phyloP scores from a whole-genome alignment of 805 yeast species.

The Suhomyces canberraensis region DNA sequence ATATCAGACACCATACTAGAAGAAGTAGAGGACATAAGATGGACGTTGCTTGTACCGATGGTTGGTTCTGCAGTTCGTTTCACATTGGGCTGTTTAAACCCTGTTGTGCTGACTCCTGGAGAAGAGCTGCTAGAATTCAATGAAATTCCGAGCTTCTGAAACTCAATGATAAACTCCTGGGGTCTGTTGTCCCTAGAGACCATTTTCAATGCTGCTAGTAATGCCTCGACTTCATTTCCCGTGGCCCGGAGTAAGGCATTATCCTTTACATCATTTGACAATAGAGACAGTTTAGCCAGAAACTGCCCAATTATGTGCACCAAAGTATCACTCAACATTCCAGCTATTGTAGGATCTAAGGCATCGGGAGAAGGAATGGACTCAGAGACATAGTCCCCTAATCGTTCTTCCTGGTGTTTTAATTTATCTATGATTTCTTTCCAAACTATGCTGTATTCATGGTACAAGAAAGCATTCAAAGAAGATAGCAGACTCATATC shows the following conservation, averaged over 20 bases:
- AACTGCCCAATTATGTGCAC: conserved; percentile 2
- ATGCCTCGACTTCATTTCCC: conserved; percentile 22
- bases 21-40: neutral
- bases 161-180: too few relatives aligned
- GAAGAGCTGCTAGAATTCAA: too few relatives aligned
- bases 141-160: conserved; percentile 8
- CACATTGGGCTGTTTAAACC: neutral
- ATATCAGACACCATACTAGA: neutral
- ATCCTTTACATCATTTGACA: neutral
- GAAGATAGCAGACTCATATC: conserved; percentile 24
- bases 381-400: conserved; percentile 15
- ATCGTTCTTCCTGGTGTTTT: conserved; percentile 23
- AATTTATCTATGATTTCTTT: conserved; percentile 19
- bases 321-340: conserved; percentile 7
- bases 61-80: neutral
- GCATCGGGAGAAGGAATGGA: conserved; percentile 7
- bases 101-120: too few relatives aligned
- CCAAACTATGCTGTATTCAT: conserved; percentile 28
- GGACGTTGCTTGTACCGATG: neutral
- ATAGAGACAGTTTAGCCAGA: neutral
- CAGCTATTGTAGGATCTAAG: conserved; percentile 4
- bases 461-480: conserved; percentile 24
- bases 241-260: conserved; percentile 13
- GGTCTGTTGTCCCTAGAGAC: conserved; percentile 6
- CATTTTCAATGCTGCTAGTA: conserved; percentile 12